phyloP scores from a whole-genome alignment of 2,329 filamentous ascomycete genomes.

The Basipetospora chlamydospora region DNA sequence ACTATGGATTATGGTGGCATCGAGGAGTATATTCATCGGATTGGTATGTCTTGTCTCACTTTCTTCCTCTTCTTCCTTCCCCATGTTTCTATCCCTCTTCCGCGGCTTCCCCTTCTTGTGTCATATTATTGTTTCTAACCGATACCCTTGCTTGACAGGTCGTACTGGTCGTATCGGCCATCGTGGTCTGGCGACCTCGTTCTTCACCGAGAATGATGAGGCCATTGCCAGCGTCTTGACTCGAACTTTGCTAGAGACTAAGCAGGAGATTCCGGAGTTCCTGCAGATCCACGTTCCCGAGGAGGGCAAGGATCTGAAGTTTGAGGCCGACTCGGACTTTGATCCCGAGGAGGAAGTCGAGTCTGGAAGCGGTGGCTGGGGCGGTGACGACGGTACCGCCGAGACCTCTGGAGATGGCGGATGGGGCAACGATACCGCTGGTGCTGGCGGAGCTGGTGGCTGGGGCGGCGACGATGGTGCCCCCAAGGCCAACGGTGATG shows the following conservation, averaged over 20 bases:
- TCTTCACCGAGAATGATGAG: conserved; percentile 69
- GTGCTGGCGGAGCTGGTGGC: conserved; percentile 2
- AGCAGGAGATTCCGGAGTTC: conserved; percentile 72
- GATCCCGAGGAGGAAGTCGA: conserved; percentile 28
- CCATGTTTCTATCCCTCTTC: too few relatives aligned
- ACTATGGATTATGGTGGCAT: conserved; percentile 66
- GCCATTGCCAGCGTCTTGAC: conserved; percentile 60
- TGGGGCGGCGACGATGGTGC: too few relatives aligned
- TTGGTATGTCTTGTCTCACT: too few relatives aligned
- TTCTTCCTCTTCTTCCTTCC: too few relatives aligned
- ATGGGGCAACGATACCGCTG: conserved; percentile 7
- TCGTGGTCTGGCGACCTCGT: conserved; percentile 70
- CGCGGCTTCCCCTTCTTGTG: too few relatives aligned
- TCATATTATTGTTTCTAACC: not conserved
- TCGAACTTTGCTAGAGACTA: conserved; percentile 67
- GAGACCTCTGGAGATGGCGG: conserved; percentile 9
- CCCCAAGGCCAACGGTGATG: too few relatives aligned
- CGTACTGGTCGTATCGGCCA: conserved; percentile 92
- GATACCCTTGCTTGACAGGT: conserved; percentile 29
- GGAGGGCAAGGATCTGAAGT: conserved; percentile 30
- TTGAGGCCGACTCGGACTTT: conserved; percentile 41
- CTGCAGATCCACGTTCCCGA: conserved; percentile 50
- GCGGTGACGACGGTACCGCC: too few relatives aligned
- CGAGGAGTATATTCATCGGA: conserved; percentile 85
- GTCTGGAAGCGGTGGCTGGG: conserved; percentile 76